Evolutionary conservation across 208 protist species (phyloP), one percentile per base, ranked within the genome.

Genomic region (Trypanosoma conorhini): DNA sequence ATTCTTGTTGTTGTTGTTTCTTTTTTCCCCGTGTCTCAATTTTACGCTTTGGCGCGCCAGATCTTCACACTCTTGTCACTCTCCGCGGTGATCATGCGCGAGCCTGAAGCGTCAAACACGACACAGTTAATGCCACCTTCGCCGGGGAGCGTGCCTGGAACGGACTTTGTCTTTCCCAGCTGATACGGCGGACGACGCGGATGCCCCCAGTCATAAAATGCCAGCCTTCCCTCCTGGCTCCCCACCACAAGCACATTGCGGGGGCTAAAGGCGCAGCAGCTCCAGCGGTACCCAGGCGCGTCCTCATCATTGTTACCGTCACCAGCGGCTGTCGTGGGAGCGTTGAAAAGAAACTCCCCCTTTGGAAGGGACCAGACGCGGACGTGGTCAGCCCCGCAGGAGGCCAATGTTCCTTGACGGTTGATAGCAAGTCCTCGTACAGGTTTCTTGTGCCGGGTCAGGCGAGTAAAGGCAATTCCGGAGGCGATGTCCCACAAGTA

Each of bases 391-490:
- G 98, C 82, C 15, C 93, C 89, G 48, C 86, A 99, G 0, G 95
- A 96, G 5, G 93, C 93, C 46, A 99, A 98, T 54, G 84, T 91
- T 67, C 99, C 97, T 22, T 74, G 79, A 12, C 90, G 86, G 65
- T 97, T 95, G 26, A 99, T 26, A 1, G 85, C 73, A 13, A 99
- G 35, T 22, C 91, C 82, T 28, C 99, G 91, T 10, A 99, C 95
- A 22, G 88, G 79, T 77, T 99, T 99, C 88, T 99, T 99, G 88
- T 99, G 99, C 57, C 99, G 93, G 22, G 99, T 99, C 5, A 99
- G 82, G 3, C 85, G 72, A 21, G 81, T 78, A 2, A 83, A 54
- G n/a, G 82, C 44, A 60, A 80, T 82, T 24, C 92, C 91, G 4
- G 85, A 58, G 2, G 80, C 83, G 30, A 99, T 76, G 60, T 99